These are phyloP conservation scores for Cotoneaster glaucophyllus DNA, from an alignment of 306 rosid genomes.

Conservation along the genomic window DNA sequence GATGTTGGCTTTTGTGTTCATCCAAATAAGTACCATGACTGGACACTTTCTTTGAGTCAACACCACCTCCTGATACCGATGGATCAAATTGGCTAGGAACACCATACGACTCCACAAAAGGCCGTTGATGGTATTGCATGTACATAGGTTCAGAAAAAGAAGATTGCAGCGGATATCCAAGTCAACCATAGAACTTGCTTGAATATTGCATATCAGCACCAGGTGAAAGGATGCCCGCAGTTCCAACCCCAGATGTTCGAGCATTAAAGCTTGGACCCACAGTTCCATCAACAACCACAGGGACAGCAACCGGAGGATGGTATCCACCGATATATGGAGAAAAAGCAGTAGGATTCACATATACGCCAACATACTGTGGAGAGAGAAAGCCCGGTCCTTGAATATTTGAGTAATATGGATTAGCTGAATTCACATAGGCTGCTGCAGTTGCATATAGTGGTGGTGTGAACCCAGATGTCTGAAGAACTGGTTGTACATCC, in stretches of 20 bases:
- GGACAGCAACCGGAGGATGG: slow-evolving; percentile 36
- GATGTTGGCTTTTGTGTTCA: slow-evolving; percentile 27
- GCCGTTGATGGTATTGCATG: slow-evolving; percentile 38
- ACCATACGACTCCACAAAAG: slow-evolving; percentile 31
- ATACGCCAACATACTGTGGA: slow-evolving; percentile 46
- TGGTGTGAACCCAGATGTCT: slow-evolving; percentile 55
- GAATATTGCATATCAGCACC: slow-evolving; percentile 32
- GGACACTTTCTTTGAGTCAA: slow-evolving; percentile 26
- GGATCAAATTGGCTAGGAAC: slow-evolving; percentile 35
- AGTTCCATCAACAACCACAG: slow-evolving; percentile 40
- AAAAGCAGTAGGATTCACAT: slow-evolving; percentile 30
- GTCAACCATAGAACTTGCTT: slow-evolving; percentile 45
- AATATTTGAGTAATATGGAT: slow-evolving; percentile 39
- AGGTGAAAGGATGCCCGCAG: slow-evolving; percentile 26
- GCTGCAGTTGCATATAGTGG: slow-evolving; percentile 52
- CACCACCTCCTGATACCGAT: slow-evolving; percentile 23
- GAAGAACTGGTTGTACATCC: slow-evolving; percentile 45
- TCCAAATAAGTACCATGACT: slow-evolving; percentile 24
- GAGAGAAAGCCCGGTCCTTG: slow-evolving; percentile 29
- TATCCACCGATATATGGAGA: slow-evolving; percentile 43
- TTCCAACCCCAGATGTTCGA: slow-evolving; percentile 34
- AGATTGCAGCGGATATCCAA: slow-evolving; percentile 37
- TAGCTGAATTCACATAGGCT: slow-evolving; percentile 44
- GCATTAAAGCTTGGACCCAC: slow-evolving; percentile 33
- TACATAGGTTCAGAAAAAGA: slow-evolving; percentile 41